phyloP scores from a whole-genome alignment of 371 early-diverging fungal species.

The Rhizopus stolonifer region DNA sequence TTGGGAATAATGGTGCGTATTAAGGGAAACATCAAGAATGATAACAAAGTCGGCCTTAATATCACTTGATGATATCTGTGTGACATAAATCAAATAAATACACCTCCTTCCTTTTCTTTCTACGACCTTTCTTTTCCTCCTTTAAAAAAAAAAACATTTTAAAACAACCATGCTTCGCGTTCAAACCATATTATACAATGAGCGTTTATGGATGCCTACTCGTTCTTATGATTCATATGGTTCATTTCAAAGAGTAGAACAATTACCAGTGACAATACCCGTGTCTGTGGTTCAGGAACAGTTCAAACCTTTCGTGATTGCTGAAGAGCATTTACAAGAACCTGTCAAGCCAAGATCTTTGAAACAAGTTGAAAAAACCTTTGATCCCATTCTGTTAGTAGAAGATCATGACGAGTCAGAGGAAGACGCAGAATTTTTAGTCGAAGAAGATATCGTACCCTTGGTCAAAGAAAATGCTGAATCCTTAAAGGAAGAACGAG shows the following conservation, averaged over 20 bases:
- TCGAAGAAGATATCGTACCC: too few species aligned
- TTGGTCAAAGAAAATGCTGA: too few species aligned
- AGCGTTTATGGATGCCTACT: conserved; percentile 14
- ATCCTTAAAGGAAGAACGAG: too few species aligned
- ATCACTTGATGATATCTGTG: background rate
- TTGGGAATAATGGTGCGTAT: background rate
- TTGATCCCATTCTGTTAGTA: too few species aligned
- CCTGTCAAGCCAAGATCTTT: too few species aligned
- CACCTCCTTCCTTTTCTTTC: background rate
- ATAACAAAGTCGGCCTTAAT: background rate
- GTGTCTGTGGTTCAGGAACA: background rate
- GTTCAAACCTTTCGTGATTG: background rate
- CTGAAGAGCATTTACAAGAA: background rate
- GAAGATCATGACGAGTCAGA: too few species aligned
- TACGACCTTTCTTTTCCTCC: background rate
- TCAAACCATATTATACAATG: conserved; percentile 19
- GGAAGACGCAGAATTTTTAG: too few species aligned
- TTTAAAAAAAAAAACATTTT: too few species aligned
- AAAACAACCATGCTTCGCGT: conserved; percentile 29
- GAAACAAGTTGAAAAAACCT: too few species aligned
- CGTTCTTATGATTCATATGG: conserved; percentile 2
- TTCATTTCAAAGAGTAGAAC: background rate
- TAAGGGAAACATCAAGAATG: background rate
- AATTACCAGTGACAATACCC: background rate
- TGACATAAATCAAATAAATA: background rate